These are phyloP conservation scores for Teratosphaeria viscida DNA, from an alignment of 2,329 filamentous ascomycete genomes.

Conservation along the genomic window DNA sequence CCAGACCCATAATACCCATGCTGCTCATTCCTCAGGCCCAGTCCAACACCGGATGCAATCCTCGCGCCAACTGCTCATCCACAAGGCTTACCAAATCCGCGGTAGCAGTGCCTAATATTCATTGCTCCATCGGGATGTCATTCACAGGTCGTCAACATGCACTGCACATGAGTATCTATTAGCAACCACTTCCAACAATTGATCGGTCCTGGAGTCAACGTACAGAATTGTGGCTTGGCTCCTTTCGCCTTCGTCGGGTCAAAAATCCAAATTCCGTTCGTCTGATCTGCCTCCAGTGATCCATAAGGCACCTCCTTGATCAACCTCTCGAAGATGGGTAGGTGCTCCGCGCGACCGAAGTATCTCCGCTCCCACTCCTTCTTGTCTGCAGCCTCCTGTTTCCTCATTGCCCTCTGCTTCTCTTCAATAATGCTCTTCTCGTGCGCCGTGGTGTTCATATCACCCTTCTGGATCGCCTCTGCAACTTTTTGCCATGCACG, in stretches of 20 bases:
- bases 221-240: conserved; percentile 21
- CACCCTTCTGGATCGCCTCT: conserved; percentile 64
- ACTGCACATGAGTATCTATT: background rate
- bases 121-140: background rate
- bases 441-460: conserved; percentile 67
- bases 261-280: conserved; percentile 61
- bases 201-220: conserved; percentile 17
- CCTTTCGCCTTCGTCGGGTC: conserved; percentile 42
- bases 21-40: background rate
- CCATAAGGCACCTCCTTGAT: conserved; percentile 33
- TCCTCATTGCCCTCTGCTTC: conserved; percentile 67
- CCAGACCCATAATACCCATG: background rate
- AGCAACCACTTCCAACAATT: conserved; percentile 13
- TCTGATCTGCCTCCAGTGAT: conserved; percentile 51
- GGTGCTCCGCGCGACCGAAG: conserved; percentile 46
- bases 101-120: background rate
- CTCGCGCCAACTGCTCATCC: background rate
- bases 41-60: background rate
- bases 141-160: background rate
- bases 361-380: conserved; percentile 74
- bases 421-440: conserved; percentile 90
- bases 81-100: background rate
- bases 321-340: conserved; percentile 39
- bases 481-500: conserved; percentile 83
- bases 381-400: conserved; percentile 63